Base-by-base conservation (phyloP, 2,329 filamentous ascomycete genomes). In the Sordariomycetes sp. region DNA sequence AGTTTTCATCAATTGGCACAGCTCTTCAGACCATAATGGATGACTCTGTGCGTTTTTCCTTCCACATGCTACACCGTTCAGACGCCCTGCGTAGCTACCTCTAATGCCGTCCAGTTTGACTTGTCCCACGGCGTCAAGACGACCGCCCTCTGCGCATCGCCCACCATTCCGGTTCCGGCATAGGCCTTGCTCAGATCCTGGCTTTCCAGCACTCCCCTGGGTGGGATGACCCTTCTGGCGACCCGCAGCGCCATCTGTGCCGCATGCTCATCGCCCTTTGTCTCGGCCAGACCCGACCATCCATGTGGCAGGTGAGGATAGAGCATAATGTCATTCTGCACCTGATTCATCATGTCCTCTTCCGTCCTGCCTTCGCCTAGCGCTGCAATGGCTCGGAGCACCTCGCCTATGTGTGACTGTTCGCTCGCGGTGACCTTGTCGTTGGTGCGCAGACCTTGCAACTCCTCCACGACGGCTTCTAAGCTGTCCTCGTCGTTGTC, bases 181-280 rank as follows among this genome's bases (percentile, higher is more conserved):
- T 84, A 87, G 5, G 86, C 82, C 42, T 66, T 64, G 3, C 84
- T 76, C 35, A 96, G 57, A 39, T 86, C 83, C 17, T 68, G 64
- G 2, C 86, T 78, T 14, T 72, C 73, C 10, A 94, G 60, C 2
- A 67, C 60, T 0, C 86, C 85, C 33, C 69, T 59, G 0, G 88
- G 87, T 23, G 87, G 83, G 3, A 88, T 76, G 8, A 74, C 78
- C 45, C 79, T 78, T 24, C 73, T 51, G 1, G 88, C 87, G n/a
- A 87, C 85, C 49, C 79, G 71, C 40, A 94, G 65, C 2, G 87
- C 85, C 77, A 94, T 87, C 44, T 84, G 75, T 3, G 84, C 80
- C 1, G 67, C 59, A 36, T 69, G 61, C n/a, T 62, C 59, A 34
- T 64, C 59, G 3, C 69, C 72, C 0, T 70, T 71, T 0, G 72